Evolutionary conservation across 345 rosid genomes (phyloP).

Genomic region (Balakata baccata): DNA sequence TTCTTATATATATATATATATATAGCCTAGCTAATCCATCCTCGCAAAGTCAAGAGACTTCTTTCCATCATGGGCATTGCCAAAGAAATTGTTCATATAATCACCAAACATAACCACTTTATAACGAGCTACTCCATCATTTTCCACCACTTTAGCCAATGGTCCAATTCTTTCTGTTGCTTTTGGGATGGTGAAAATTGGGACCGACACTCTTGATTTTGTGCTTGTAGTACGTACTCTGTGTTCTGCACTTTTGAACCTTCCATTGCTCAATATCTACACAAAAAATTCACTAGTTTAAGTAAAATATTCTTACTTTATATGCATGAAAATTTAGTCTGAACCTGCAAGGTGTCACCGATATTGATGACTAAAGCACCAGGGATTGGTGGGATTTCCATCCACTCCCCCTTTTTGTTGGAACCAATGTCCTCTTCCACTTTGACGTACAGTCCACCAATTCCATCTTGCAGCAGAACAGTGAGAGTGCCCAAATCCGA

Average conservation of each 20-base stretch:
- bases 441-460: constrained; percentile 63
- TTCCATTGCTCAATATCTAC: constrained; percentile 58
- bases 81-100: constrained; percentile 51
- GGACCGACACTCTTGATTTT: constrained; percentile 52
- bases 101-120: constrained; percentile 41
- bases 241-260: constrained; percentile 57
- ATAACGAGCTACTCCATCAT: constrained; percentile 44
- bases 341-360: constrained; percentile 21
- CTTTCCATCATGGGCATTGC: constrained; percentile 52
- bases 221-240: constrained; percentile 46
- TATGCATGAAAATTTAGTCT: no score
- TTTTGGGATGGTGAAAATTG: constrained; percentile 46
- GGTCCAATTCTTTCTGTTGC: constrained; percentile 44
- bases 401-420: constrained; percentile 24
- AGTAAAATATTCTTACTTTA: no score
- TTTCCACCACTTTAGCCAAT: constrained; percentile 38
- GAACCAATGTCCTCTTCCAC: constrained; percentile 22
- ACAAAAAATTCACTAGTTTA: neutral
- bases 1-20: neutral
- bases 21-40: neutral
- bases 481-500: constrained; percentile 61
- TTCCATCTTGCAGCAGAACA: constrained; percentile 53
- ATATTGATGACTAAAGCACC: constrained; percentile 29
- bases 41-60: constrained; percentile 45
- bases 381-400: constrained; percentile 21